A percentile compares a stretch with the other conserved stretches of the same genome.
Evolutionary conservation across 257 asterid genomes (phyloP).

Genomic region (Solanum microdontum): DNA sequence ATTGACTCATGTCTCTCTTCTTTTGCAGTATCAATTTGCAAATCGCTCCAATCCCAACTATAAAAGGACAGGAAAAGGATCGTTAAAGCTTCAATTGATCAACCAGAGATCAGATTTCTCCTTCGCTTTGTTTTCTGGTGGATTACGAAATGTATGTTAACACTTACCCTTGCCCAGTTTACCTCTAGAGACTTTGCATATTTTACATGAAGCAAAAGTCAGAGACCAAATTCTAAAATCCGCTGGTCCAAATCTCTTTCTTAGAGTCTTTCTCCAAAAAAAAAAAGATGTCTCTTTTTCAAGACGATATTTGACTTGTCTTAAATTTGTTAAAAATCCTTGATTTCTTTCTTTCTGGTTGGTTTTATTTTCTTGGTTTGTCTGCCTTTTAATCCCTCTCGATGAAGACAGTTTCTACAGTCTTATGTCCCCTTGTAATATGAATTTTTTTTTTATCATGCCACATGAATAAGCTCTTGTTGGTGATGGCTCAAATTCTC

Average conservation of each 20-base stretch:
- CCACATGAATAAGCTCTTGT: background rate
- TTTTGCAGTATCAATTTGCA: constrained; percentile 79
- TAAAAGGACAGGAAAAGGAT: constrained; percentile 58
- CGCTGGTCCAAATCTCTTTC: background rate
- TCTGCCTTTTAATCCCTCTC: background rate
- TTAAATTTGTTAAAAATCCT: background rate
- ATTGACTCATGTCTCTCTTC: background rate
- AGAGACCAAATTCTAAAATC: background rate
- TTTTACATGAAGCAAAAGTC: background rate
- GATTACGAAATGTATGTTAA: constrained; percentile 47
- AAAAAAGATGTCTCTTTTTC: background rate
- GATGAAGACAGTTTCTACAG: background rate
- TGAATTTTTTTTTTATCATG: background rate
- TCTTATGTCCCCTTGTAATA: background rate
- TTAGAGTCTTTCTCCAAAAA: background rate
- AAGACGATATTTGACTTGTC: background rate
- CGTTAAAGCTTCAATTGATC: constrained; percentile 68
- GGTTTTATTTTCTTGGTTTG: background rate
- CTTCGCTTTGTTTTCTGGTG: constrained; percentile 82
- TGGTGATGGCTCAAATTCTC: background rate
- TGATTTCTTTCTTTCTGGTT: background rate
- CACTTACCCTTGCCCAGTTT: background rate
- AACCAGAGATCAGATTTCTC: constrained; percentile 93
- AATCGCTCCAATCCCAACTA: constrained; percentile 53
- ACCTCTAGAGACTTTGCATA: background rate